Conservation (phyloP, 352 stramenopile species). For the Pythium vanterpoolii region DNA sequence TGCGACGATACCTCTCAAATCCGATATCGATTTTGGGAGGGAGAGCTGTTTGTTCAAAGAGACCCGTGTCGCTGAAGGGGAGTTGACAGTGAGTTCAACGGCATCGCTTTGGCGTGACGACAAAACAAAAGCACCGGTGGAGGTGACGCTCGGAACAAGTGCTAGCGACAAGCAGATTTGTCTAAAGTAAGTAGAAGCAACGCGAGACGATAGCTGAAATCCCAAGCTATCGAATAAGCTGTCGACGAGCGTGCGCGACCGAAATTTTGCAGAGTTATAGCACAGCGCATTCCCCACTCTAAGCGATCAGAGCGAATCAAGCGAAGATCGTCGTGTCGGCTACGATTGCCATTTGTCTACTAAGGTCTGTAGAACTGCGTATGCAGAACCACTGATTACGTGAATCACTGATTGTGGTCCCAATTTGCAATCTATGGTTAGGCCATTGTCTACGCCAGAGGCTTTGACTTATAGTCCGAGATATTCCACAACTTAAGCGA, state of each 20-base stretch:
- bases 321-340: neutral
- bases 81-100: conserved; percentile 10
- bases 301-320: neutral
- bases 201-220: neutral
- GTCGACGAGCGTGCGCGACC: neutral
- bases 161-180: neutral
- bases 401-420: no score
- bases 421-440: neutral
- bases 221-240: neutral
- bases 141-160: neutral
- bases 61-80: conserved; percentile 1
- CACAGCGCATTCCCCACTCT: neutral
- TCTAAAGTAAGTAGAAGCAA: neutral
- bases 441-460: no score
- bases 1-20: conserved; percentile 5
- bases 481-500: no score
- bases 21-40: conserved; percentile 10
- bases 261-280: neutral
- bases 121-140: neutral
- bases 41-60: conserved; percentile 4
- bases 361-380: no score
- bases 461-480: no score
- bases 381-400: no score
- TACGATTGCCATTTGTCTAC: neutral
- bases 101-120: neutral